Evolutionary conservation across 2,329 filamentous ascomycete genomes (phyloP).

Genomic region (Torrubiellomyces zombiae): DNA sequence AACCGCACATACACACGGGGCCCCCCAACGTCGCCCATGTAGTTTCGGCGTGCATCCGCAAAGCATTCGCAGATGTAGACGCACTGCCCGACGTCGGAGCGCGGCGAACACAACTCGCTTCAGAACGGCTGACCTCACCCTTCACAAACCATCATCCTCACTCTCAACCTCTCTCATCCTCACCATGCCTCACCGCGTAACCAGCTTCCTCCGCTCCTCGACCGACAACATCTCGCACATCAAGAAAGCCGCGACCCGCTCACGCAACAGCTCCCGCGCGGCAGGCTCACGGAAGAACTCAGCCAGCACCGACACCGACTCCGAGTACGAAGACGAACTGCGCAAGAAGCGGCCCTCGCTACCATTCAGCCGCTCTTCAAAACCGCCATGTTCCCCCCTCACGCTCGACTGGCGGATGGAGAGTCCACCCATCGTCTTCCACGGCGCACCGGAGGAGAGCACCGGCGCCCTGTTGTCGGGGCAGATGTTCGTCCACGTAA

Average conservation of each 20-base stretch:
- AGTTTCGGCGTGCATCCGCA: too few species aligned
- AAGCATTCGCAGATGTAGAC: too few species aligned
- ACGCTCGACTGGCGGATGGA: constrained; percentile 49
- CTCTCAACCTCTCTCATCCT: too few species aligned
- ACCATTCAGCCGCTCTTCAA: constrained; percentile 16
- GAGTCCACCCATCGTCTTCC: constrained; percentile 73
- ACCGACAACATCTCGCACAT: constrained; percentile 35
- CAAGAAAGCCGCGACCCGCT: constrained; percentile 21
- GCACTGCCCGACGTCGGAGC: too few species aligned
- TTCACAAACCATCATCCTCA: not conserved
- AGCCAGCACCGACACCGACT: constrained; percentile 18
- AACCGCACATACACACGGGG: too few species aligned
- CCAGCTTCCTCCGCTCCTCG: constrained; percentile 39
- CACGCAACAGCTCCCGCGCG: constrained; percentile 14
- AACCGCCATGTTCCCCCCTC: constrained; percentile 13
- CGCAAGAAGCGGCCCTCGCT: constrained; percentile 25
- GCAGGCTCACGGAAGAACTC: constrained; percentile 11
- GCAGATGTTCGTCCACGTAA: constrained; percentile 58
- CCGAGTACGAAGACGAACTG: constrained; percentile 18
- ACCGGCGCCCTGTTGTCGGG: constrained; percentile 76
- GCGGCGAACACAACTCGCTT: not conserved
- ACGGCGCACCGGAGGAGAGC: constrained; percentile 57
- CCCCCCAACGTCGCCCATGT: too few species aligned
- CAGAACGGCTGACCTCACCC: not conserved
- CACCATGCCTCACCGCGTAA: constrained; percentile 40